Percentiles rank a stretch among this genome's conserved stretches.
phyloP scores from a whole-genome alignment of 768 basidiomycete genomes.

The Hirschioporus abietinus region DNA sequence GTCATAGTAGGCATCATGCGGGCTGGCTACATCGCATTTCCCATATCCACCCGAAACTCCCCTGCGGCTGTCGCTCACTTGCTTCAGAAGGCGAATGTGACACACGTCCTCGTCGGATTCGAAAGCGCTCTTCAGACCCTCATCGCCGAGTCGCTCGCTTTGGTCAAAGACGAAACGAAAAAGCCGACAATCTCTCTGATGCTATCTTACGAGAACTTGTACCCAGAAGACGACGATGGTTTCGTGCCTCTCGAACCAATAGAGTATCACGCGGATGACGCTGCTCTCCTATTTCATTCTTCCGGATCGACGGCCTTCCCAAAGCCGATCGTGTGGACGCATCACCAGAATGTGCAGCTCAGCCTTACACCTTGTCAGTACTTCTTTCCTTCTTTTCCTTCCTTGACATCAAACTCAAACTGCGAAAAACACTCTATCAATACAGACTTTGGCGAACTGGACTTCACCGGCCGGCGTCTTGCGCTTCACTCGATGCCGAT shows the following conservation, averaged over 20 bases:
- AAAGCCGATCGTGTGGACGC: slow-evolving; percentile 20
- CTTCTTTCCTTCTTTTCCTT: slow-evolving; percentile 6
- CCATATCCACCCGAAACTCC: slow-evolving; percentile 28
- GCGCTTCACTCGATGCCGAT: slow-evolving; percentile 18
- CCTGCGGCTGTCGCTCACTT: slow-evolving; percentile 31
- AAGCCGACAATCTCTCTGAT: slow-evolving; percentile 11
- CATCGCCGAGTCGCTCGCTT: slow-evolving; percentile 12
- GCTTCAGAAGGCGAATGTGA: slow-evolving; percentile 18
- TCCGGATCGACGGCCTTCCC: slow-evolving; percentile 25
- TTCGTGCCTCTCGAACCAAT: background rate
- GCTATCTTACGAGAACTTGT: slow-evolving; percentile 16
- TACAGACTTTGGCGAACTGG: slow-evolving; percentile 14
- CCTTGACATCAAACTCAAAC: background rate
- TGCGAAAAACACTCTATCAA: too few relatives aligned
- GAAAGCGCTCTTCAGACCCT: slow-evolving; percentile 16
- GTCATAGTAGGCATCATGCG: slow-evolving; percentile 18
- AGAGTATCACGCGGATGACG: slow-evolving; percentile 12
- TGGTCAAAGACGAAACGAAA: slow-evolving; percentile 3
- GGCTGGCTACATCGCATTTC: slow-evolving; percentile 14
- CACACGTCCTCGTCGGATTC: slow-evolving; percentile 18
- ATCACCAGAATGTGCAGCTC: slow-evolving; percentile 14
- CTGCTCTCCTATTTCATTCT: slow-evolving; percentile 15
- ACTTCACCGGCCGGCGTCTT: slow-evolving; percentile 14
- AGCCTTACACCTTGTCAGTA: slow-evolving; percentile 14
- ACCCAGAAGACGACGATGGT: slow-evolving; percentile 2